These are phyloP conservation scores for Pontederia paniculata DNA, from an alignment of 176 grass and related monocot genomes.

Conservation along the genomic window DNA sequence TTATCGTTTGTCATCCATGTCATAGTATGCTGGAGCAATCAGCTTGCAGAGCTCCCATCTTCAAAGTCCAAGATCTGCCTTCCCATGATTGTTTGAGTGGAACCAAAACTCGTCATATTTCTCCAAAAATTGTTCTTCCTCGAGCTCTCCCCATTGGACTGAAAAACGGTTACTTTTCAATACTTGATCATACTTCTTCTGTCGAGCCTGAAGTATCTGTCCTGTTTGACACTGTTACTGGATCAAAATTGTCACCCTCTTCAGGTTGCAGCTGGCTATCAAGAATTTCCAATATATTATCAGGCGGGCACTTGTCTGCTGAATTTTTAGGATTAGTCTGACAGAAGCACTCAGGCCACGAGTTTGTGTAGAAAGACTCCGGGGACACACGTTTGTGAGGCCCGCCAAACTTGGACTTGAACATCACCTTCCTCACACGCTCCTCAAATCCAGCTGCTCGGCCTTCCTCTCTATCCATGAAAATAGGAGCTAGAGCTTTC, in stretches of 20 bases:
- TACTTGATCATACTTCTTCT: neutral
- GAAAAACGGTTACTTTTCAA: no score
- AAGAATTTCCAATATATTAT: slow-evolving; percentile 51
- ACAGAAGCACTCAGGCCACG: slow-evolving; percentile 98
- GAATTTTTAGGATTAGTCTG: slow-evolving; percentile 39
- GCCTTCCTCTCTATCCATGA: slow-evolving; percentile 72
- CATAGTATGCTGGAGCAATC: no score
- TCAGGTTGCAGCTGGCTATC: slow-evolving; percentile 50
- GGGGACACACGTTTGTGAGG: slow-evolving; percentile 58
- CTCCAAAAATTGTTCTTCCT: no score
- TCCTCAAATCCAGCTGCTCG: slow-evolving; percentile 48
- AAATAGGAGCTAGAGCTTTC: slow-evolving; percentile 76
- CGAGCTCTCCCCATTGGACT: no score
- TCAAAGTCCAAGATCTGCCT: no score
- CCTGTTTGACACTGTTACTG: slow-evolving; percentile 12
- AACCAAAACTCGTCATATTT: no score
- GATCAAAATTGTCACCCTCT: slow-evolving; percentile 27
- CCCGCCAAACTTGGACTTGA: slow-evolving; percentile 56
- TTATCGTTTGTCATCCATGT: no score
- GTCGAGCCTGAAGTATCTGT: slow-evolving; percentile 22
- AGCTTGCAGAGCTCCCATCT: no score
- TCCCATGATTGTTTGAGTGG: no score
- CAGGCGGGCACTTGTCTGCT: slow-evolving; percentile 44
- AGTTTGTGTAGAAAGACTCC: slow-evolving; percentile 89
- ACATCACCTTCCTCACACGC: slow-evolving; percentile 66